These are phyloP conservation scores for Syncephalastrum contaminatum DNA, from an alignment of 371 early-diverging fungal species.

Conservation along the genomic window DNA sequence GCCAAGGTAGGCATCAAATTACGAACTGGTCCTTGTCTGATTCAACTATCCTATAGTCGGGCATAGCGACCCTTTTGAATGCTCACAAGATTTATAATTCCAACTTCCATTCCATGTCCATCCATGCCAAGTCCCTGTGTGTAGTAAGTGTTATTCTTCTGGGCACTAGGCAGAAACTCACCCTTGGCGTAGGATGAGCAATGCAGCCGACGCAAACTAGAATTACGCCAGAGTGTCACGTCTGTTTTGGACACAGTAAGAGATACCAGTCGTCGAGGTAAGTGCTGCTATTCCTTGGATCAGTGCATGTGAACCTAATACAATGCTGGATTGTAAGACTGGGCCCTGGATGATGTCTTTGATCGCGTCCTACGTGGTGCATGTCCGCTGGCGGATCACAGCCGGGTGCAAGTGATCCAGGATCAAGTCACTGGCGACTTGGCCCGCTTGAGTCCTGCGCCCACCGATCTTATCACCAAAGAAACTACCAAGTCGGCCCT, in stretches of 20 bases:
- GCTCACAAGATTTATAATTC: constrained; percentile 88
- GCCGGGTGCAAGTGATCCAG: constrained; percentile 46
- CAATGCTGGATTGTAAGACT: constrained; percentile 42
- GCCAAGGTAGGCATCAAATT: constrained; percentile 53
- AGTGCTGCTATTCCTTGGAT: neutral
- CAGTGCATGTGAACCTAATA: neutral
- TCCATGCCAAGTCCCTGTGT: constrained; percentile 62
- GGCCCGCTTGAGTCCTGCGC: constrained; percentile 9
- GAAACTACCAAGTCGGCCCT: constrained; percentile 24
- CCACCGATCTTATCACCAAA: constrained; percentile 1
- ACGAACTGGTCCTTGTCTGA: too few relatives aligned
- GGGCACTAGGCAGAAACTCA: neutral
- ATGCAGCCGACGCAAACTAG: constrained; percentile 27
- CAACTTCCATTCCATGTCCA: constrained; percentile 87
- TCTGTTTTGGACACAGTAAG: constrained; percentile 76
- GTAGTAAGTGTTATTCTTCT: constrained; percentile 32
- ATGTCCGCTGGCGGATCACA: constrained; percentile 66
- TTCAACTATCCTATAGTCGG: constrained; percentile 52
- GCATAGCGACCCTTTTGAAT: constrained; percentile 83
- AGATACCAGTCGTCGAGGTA: constrained; percentile 54
- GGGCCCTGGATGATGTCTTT: constrained; percentile 71
- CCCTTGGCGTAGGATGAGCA: constrained; percentile 19
- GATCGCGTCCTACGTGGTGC: constrained; percentile 53
- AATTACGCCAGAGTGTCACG: constrained; percentile 64
- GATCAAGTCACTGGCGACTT: constrained; percentile 3